These are phyloP conservation scores for Digitaria exilis DNA, from an alignment of 202 grass and related monocot genomes.

Conservation along the genomic window DNA sequence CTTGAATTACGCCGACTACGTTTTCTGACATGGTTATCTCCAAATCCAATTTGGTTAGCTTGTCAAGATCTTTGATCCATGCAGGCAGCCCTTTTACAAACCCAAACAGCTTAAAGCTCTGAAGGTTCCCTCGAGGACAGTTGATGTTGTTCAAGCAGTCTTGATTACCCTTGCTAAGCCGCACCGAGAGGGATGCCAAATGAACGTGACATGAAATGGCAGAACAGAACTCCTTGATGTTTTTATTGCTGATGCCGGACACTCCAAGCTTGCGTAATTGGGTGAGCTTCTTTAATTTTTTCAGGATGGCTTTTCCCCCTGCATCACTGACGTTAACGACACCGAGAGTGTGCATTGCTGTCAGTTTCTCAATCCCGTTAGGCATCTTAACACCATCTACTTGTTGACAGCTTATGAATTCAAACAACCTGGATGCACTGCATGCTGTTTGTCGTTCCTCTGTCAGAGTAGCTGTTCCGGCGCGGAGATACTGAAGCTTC, in stretches of 20 bases:
- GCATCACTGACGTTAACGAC: background rate
- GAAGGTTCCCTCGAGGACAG: background rate
- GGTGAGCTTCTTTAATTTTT: background rate
- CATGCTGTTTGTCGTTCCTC: background rate
- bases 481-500: background rate
- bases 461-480: no score
- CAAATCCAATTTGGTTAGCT: background rate
- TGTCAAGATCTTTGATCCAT: background rate
- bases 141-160: background rate
- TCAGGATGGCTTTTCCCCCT: background rate
- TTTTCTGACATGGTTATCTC: background rate
- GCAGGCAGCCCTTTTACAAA: background rate
- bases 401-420: background rate
- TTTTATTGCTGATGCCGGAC: background rate
- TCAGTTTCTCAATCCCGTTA: background rate
- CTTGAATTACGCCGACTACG: no score
- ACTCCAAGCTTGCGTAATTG: constrained; percentile 25
- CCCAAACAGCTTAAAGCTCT: constrained; percentile 19
- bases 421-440: no score
- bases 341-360: background rate
- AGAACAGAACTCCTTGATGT: background rate
- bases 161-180: background rate
- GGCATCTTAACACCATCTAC: background rate
- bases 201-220: background rate
- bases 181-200: background rate